Evolutionary conservation across 2,329 filamentous ascomycete genomes (phyloP).

Genomic region (Elsinoe ampelina): DNA sequence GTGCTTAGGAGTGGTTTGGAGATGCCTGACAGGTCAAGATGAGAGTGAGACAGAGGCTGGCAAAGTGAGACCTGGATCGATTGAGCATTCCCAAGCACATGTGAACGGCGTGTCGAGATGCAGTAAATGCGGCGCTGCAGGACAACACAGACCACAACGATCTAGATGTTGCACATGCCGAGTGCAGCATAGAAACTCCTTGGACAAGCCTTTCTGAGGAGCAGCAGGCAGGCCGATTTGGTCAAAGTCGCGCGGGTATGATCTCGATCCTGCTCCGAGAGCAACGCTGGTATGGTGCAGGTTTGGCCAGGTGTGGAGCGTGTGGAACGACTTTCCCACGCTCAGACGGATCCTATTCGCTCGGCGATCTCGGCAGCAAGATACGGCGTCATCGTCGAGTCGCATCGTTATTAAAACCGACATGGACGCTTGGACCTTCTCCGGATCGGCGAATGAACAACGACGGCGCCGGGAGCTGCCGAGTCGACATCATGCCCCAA

Average conservation of each 20-base stretch:
- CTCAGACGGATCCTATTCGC: slow-evolving; percentile 1
- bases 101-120: background rate
- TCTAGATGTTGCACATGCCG: background rate
- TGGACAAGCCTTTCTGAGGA: background rate
- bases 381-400: background rate
- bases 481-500: background rate
- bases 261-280: background rate
- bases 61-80: slow-evolving; percentile 9
- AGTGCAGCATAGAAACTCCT: background rate
- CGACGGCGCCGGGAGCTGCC: slow-evolving; percentile 4
- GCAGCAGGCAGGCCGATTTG: background rate
- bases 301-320: no score
- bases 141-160: background rate
- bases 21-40: background rate
- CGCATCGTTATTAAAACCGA: background rate
- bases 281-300: background rate
- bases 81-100: slow-evolving; percentile 3
- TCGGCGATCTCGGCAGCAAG: slow-evolving; percentile 9
- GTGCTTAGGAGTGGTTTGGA: background rate
- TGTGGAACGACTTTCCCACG: background rate
- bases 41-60: slow-evolving; percentile 8
- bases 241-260: background rate
- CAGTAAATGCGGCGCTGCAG: background rate
- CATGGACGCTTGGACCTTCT: slow-evolving; percentile 2
- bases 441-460: background rate